Conservation (phyloP, 768 basidiomycete species). For the Tylopilus cervinicoccineus region DNA sequence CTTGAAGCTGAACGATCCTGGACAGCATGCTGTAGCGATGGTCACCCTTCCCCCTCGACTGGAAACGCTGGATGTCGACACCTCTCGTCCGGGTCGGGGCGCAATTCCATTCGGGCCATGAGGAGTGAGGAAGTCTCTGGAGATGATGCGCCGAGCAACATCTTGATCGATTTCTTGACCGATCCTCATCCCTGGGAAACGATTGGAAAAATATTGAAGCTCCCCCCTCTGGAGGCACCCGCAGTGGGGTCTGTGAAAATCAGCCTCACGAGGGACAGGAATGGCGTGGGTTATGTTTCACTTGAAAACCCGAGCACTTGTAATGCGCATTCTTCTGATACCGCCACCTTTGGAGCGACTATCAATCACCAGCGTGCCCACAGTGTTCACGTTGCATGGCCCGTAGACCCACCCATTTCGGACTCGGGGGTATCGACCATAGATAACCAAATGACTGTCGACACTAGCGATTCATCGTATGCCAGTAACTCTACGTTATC, state of each 20-base stretch:
- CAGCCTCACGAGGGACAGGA: slow-evolving; percentile 19
- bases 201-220: slow-evolving; percentile 26
- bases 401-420: background rate
- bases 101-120: background rate
- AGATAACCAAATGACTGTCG: background rate
- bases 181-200: slow-evolving; percentile 31
- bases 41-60: background rate
- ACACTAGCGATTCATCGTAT: background rate
- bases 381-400: background rate
- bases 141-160: background rate
- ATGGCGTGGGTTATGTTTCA: slow-evolving; percentile 26
- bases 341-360: background rate
- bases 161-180: slow-evolving; percentile 25
- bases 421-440: background rate
- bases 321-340: background rate
- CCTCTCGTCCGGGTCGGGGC: background rate
- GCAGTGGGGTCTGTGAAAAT: slow-evolving; percentile 1
- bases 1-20: background rate
- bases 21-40: background rate
- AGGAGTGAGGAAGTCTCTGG: background rate
- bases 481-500: background rate
- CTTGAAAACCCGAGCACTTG: background rate
- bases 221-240: slow-evolving; percentile 4
- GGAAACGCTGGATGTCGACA: background rate
- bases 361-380: background rate